These are phyloP conservation scores for Cynara cardunculus DNA, from an alignment of 129 eudicot species.

Conservation along the genomic window DNA sequence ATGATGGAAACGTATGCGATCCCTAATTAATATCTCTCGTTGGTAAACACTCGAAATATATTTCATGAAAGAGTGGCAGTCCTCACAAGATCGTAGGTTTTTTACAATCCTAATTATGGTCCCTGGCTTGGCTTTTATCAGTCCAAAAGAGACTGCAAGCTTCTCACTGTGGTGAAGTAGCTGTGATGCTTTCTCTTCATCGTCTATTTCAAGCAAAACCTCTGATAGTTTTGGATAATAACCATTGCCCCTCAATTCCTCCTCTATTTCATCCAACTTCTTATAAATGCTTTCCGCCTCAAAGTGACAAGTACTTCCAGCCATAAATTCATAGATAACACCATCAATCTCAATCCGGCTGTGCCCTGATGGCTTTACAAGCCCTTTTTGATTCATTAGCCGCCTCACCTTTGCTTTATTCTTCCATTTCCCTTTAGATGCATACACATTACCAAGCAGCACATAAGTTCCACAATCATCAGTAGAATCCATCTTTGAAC, in stretches of 20 bases:
- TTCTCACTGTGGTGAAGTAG: slow-evolving; percentile 56
- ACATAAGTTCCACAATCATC: slow-evolving; percentile 42
- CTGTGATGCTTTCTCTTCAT: slow-evolving; percentile 42
- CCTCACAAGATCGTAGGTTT: slow-evolving; percentile 50
- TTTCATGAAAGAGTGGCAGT: slow-evolving; percentile 52
- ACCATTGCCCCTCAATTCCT: slow-evolving; percentile 23
- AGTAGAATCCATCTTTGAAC: slow-evolving; percentile 18
- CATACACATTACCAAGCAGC: slow-evolving; percentile 39
- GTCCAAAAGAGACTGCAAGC: slow-evolving; percentile 43
- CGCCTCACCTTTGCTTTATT: slow-evolving; percentile 35
- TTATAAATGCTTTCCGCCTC: slow-evolving; percentile 34
- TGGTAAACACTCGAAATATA: slow-evolving; percentile 33
- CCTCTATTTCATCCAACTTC: slow-evolving; percentile 33
- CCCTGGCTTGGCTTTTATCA: slow-evolving; percentile 34
- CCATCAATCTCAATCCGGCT: slow-evolving; percentile 40
- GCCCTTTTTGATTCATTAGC: slow-evolving; percentile 34
- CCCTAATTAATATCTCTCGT: slow-evolving; percentile 46
- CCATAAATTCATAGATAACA: slow-evolving; percentile 36
- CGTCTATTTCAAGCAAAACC: slow-evolving; percentile 41
- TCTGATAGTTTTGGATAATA: slow-evolving; percentile 34
- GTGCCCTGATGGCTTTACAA: slow-evolving; percentile 40
- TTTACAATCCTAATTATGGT: slow-evolving; percentile 40
- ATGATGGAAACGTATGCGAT: slow-evolving; percentile 42
- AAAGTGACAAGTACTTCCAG: slow-evolving; percentile 35
- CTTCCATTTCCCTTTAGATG: slow-evolving; percentile 46